Evolutionary conservation across 2,329 filamentous ascomycete species (phyloP).

Genomic region (Spiromastix sp.): DNA sequence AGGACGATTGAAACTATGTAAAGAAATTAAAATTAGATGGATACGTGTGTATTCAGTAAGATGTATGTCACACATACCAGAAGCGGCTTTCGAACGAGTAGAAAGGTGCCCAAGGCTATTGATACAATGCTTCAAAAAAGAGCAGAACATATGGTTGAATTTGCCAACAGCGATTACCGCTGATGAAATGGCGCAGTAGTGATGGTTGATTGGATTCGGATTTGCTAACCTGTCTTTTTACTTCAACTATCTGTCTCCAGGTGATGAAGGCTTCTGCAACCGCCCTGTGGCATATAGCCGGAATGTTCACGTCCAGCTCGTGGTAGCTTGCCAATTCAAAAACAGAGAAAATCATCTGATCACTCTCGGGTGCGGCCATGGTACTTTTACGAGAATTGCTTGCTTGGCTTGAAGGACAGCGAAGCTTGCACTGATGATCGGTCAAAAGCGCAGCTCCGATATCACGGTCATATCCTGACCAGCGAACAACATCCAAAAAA

Average conservation of each 20-base stretch:
- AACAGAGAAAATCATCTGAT: neutral
- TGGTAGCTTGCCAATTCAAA: too few species aligned
- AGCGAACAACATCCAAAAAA: neutral
- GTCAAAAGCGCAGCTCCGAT: neutral
- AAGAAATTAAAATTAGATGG: too few species aligned
- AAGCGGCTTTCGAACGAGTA: neutral
- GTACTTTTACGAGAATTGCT: neutral
- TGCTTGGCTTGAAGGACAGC: neutral
- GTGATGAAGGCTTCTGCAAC: neutral
- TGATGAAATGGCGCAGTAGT: neutral
- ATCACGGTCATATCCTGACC: neutral
- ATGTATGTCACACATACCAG: neutral
- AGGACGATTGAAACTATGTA: neutral
- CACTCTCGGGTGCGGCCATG: neutral
- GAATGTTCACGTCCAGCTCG: neutral
- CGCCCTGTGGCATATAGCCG: neutral
- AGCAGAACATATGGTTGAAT: neutral
- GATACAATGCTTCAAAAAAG: neutral
- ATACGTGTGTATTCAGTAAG: neutral
- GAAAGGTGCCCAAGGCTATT: neutral
- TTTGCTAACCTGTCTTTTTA: too few species aligned
- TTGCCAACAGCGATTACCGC: neutral
- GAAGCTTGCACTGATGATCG: neutral
- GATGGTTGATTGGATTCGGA: neutral
- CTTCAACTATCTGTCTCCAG: neutral